These are phyloP conservation scores for Inonotus hispidus DNA, from an alignment of 1,284 basidiomycete species.

Conservation along the genomic window DNA sequence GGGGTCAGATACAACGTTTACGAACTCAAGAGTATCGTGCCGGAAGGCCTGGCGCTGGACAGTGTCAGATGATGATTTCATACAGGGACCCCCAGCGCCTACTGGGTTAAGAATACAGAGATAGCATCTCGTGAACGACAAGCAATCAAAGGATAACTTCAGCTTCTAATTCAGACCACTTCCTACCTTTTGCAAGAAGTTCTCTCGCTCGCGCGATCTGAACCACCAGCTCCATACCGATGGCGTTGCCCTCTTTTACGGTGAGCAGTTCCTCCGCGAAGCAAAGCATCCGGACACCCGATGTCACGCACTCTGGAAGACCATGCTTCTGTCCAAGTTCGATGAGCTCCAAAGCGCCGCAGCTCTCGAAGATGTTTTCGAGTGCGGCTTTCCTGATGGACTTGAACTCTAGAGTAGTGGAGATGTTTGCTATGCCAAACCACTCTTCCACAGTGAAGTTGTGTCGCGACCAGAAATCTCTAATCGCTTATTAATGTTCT, in stretches of 20 bases:
- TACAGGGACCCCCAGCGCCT: background rate
- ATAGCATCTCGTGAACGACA: background rate
- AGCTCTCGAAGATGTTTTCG: background rate
- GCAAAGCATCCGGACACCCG: constrained; percentile 3
- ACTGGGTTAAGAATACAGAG: background rate
- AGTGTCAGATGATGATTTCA: background rate
- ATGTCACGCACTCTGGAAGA: background rate
- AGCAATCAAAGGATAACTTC: background rate
- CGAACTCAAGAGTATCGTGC: no score
- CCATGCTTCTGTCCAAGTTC: background rate
- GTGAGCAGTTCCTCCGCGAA: constrained; percentile 4
- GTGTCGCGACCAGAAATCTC: background rate
- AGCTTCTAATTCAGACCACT: constrained; percentile 2
- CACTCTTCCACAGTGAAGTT: background rate
- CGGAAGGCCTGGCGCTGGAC: no score
- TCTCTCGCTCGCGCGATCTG: constrained; percentile 6
- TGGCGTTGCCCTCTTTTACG: background rate
- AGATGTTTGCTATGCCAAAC: background rate
- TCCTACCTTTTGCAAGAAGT: background rate
- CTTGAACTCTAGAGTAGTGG: background rate
- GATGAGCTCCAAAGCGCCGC: background rate
- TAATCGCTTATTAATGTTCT: background rate
- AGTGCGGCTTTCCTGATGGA: background rate
- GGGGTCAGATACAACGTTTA: no score
- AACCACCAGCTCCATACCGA: constrained; percentile 13